phyloP scores from a whole-genome alignment of 768 basidiomycete genomes.

The Tricholoma saponaceum region DNA sequence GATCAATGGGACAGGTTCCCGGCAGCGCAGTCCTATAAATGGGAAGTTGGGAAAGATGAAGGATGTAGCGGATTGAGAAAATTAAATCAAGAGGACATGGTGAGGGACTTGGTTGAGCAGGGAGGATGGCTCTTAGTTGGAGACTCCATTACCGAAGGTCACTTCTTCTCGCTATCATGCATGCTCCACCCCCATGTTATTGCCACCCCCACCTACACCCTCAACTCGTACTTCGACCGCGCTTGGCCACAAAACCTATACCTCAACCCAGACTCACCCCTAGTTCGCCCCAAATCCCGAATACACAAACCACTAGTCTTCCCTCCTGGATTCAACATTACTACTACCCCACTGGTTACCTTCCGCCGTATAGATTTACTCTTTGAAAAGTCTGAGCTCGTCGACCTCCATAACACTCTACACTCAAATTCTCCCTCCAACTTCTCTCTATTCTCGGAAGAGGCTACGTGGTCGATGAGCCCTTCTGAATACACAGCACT shows the following conservation, averaged over 20 bases:
- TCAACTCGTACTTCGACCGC: slow-evolving; percentile 52
- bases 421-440: slow-evolving; percentile 25
- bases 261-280: slow-evolving; percentile 52
- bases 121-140: slow-evolving; percentile 70
- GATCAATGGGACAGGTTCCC: slow-evolving; percentile 52
- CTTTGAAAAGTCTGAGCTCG: slow-evolving; percentile 43
- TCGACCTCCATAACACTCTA: slow-evolving; percentile 35
- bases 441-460: slow-evolving; percentile 50
- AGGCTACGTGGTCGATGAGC: slow-evolving; percentile 49
- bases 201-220: slow-evolving; percentile 59
- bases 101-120: slow-evolving; percentile 58
- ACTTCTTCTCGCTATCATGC: slow-evolving; percentile 73
- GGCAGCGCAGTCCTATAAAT: slow-evolving; percentile 44
- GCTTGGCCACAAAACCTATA: slow-evolving; percentile 64
- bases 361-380: slow-evolving; percentile 67
- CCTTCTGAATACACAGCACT: slow-evolving; percentile 48
- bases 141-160: slow-evolving; percentile 68
- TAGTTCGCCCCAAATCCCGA: slow-evolving; percentile 31
- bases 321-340: slow-evolving; percentile 51
- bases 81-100: slow-evolving; percentile 38
- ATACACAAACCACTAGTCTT: slow-evolving; percentile 21
- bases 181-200: slow-evolving; percentile 61
- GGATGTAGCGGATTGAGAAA: slow-evolving; percentile 37
- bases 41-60: slow-evolving; percentile 40
- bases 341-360: slow-evolving; percentile 55